Evolutionary conservation across 140 eudicot species (phyloP).

Genomic region (Senecio squalidus): DNA sequence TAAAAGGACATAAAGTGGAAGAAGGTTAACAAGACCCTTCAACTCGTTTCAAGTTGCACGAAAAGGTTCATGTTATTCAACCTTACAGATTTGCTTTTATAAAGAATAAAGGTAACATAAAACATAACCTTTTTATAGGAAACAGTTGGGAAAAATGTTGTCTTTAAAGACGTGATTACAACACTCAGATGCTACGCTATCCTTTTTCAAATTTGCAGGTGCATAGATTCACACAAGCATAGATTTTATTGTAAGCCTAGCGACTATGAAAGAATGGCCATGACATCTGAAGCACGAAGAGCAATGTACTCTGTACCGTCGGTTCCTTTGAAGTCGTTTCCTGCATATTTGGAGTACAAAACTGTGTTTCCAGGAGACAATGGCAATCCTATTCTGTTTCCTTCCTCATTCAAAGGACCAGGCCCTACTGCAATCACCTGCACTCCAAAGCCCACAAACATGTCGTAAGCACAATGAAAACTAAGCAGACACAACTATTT

Average conservation of each 20-base stretch:
- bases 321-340: slow-evolving; percentile 71
- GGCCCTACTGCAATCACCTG: slow-evolving; percentile 95
- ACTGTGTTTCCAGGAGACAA: slow-evolving; percentile 71
- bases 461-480: not conserved
- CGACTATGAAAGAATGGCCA: slow-evolving; percentile 72
- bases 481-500: not conserved
- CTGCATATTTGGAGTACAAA: slow-evolving; percentile 81
- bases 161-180: slow-evolving; percentile 31
- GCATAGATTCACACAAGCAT: slow-evolving; percentile 2
- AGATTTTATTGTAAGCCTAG: not conserved
- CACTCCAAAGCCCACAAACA: slow-evolving; percentile 4
- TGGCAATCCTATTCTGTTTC: slow-evolving; percentile 58
- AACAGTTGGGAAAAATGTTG: slow-evolving; percentile 4
- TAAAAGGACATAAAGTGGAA: too few species aligned
- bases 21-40: too few species aligned
- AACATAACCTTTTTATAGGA: not conserved
- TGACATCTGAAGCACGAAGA: slow-evolving; percentile 68
- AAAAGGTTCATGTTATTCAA: too few species aligned
- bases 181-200: slow-evolving; percentile 21
- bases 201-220: slow-evolving; percentile 14
- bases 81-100: too few species aligned
- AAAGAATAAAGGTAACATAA: not conserved
- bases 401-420: slow-evolving; percentile 78
- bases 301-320: slow-evolving; percentile 74
- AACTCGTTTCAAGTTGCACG: too few species aligned